Conservation (phyloP, 345 rosid species). For the Camelina hispida region DNA sequence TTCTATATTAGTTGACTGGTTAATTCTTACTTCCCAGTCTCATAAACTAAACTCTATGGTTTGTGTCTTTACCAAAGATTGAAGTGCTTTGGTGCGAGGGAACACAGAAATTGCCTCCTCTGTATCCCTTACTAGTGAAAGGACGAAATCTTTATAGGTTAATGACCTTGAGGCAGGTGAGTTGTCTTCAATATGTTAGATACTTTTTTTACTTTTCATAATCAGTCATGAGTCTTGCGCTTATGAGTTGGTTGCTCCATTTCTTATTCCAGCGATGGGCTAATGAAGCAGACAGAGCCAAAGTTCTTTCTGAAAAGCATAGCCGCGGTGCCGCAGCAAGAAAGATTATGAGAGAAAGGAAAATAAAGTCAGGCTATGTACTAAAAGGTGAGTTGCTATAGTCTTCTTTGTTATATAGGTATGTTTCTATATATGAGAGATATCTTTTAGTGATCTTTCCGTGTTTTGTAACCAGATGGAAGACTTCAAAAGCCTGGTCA, state of each 20-base stretch:
- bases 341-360: slow-evolving; percentile 49
- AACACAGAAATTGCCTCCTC: slow-evolving; percentile 53
- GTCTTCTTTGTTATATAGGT: slow-evolving; percentile 16
- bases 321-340: slow-evolving; percentile 66
- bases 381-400: slow-evolving; percentile 43
- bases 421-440: slow-evolving; percentile 16
- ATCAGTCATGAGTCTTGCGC: slow-evolving; percentile 4
- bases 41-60: slow-evolving; percentile 19
- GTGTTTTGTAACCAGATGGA: slow-evolving; percentile 45
- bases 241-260: slow-evolving; percentile 15
- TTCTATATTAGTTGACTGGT: slow-evolving; percentile 16
- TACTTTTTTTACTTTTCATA: slow-evolving; percentile 3
- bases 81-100: slow-evolving; percentile 76
- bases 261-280: slow-evolving; percentile 52
- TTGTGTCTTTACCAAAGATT: slow-evolving; percentile 50
- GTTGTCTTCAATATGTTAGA: slow-evolving; percentile 11
- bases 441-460: background rate
- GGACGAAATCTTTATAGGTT: slow-evolving; percentile 68
- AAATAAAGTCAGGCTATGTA: slow-evolving; percentile 38
- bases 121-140: slow-evolving; percentile 67
- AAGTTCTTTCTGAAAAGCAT: slow-evolving; percentile 66
- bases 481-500: slow-evolving; percentile 48
- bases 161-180: slow-evolving; percentile 64
- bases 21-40: slow-evolving; percentile 16
- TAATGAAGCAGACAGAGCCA: slow-evolving; percentile 55